phyloP scores from a whole-genome alignment of 106 monocot species.

The Cymbidium sinense region DNA sequence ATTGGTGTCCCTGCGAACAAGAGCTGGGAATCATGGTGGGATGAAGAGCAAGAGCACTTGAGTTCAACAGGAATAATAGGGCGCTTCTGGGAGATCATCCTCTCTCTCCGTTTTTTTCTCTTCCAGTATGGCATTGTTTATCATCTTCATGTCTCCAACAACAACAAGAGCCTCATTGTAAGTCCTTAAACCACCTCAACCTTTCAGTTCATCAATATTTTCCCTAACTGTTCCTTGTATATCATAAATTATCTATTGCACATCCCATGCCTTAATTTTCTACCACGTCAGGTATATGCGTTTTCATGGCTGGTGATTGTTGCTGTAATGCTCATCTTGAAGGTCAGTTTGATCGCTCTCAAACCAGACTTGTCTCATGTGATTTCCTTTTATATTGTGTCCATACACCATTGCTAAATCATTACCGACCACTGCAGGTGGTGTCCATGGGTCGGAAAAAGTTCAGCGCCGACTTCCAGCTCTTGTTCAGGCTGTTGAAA shows the following conservation, averaged over 20 bases:
- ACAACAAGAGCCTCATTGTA: constrained; percentile 62
- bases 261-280: neutral
- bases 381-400: neutral
- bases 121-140: constrained; percentile 92
- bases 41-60: constrained; percentile 76
- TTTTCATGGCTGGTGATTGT: constrained; percentile 80
- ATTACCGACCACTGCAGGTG: constrained; percentile 16
- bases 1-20: constrained; percentile 70
- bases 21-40: constrained; percentile 98
- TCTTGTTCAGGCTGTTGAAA: constrained; percentile 67
- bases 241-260: too few species aligned
- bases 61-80: constrained; percentile 49
- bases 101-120: constrained; percentile 73
- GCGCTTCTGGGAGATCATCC: constrained; percentile 38
- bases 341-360: constrained; percentile 23
- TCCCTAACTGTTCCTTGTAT: neutral
- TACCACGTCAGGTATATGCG: constrained; percentile 58
- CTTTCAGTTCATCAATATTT: neutral
- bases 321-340: constrained; percentile 54
- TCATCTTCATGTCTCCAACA: constrained; percentile 59
- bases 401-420: neutral
- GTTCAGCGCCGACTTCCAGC: constrained; percentile 68
- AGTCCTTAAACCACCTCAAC: neutral
- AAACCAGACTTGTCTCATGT: neutral
- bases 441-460: constrained; percentile 53